Evolutionary conservation across 140 eudicot species (phyloP), one percentile per base, ranked within the genome.

Genomic region (Bidens hawaiensis): DNA sequence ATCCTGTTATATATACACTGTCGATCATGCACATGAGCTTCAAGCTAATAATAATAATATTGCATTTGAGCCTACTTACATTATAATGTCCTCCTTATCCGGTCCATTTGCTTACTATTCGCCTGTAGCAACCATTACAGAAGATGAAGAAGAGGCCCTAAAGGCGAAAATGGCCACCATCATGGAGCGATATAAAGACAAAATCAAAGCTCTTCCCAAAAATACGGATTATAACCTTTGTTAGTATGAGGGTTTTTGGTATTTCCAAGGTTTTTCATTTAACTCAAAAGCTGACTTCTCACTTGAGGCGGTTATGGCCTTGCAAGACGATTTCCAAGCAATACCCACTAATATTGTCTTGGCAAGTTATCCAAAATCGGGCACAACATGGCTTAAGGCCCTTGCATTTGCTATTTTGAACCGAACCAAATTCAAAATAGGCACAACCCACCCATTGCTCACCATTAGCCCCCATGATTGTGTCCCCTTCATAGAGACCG

Each of bases 131-230:
- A 8, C 27, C 27, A 18, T 31, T 16, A 28, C 64, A 58, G 4
- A 31, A 58, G 64, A 31, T 31, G 63, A 28, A 28, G 63, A 56
- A 30, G 25, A 25, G 17, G 25, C 42, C 8, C 63, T 24, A 16
- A 56, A 58, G 45, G 64, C 23, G 9, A 58, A 58, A n/a, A 58
- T 58, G 64, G 17, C 64, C 8, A 58, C 9, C 17, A 30, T 58
- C 64, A 58, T 58, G 3, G 64, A 58, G 64, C n/a, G 8, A 33
- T 58, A 56, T 45, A 56, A 56, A 4, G 45, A 56, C 14, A 56
- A 17, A 56, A 26, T 56, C 5, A 15, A 1, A 12, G 45, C 63
- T 30, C 63, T 30, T 56, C 42, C 63, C 25, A 56, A 11, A 56
- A 17, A 28, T 14, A n/a, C 4, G 17, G 7, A 31, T 9, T 24